Percentiles rank a stretch among this genome's conserved stretches.
These are phyloP conservation scores for Diaporthe vexans DNA, from an alignment of 2,329 filamentous ascomycete species.

Conservation along the genomic window DNA sequence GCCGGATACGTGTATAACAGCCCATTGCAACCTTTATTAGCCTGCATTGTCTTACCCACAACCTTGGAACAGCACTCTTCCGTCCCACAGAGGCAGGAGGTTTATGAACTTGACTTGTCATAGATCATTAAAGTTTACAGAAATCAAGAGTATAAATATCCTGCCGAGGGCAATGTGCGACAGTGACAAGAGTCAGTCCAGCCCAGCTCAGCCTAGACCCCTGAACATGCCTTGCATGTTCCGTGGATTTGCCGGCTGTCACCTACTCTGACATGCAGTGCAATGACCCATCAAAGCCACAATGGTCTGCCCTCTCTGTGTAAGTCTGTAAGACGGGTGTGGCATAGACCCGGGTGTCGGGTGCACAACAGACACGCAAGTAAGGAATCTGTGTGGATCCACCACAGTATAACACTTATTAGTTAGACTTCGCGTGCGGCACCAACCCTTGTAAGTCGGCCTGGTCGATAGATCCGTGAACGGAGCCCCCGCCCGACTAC, in stretches of 20 bases:
- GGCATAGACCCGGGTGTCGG: not conserved
- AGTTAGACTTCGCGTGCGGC: not conserved
- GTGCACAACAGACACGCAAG: not conserved
- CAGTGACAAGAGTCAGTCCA: not conserved
- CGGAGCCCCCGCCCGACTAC: slow-evolving; percentile 6
- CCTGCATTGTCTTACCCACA: not conserved
- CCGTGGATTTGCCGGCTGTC: not conserved
- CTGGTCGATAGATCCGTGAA: slow-evolving; percentile 13
- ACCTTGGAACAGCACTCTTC: not conserved
- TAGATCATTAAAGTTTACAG: not conserved
- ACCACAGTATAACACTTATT: not conserved
- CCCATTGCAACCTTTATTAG: not conserved
- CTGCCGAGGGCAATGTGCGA: not conserved
- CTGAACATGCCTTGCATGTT: not conserved
- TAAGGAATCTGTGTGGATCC: not conserved
- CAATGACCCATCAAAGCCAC: not conserved
- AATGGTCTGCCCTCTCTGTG: not conserved
- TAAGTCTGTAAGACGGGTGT: not conserved
- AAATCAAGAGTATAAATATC: not conserved
- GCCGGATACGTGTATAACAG: not conserved
- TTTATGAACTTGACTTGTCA: not conserved
- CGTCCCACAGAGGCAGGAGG: not conserved
- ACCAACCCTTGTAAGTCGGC: slow-evolving; percentile 4
- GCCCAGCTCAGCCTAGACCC: not conserved
- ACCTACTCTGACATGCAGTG: not conserved